Conservation (phyloP, 139 green algal genomes). For the Micractinium conductrix region DNA sequence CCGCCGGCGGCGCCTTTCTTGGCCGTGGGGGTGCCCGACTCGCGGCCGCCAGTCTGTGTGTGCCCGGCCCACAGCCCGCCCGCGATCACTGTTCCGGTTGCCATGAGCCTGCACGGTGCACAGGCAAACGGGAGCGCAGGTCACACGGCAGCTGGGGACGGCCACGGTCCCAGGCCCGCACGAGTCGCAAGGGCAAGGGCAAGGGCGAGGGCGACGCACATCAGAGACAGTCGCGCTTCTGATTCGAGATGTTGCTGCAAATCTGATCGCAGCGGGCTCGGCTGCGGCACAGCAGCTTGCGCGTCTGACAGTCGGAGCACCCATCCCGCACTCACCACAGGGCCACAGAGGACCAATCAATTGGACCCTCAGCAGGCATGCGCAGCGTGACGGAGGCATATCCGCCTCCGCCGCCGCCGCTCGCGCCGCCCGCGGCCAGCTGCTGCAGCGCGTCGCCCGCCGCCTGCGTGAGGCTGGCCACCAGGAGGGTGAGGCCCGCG, state of each 20-base stretch:
- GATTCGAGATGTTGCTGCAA: too few relatives aligned
- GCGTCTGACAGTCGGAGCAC: too few relatives aligned
- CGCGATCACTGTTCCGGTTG: conserved; percentile 62
- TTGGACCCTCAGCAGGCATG: conserved; percentile 18
- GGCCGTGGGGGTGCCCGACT: neutral
- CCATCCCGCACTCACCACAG: too few relatives aligned
- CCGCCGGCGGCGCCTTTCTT: conserved; percentile 3
- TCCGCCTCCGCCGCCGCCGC: neutral
- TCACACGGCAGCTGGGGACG: too few relatives aligned
- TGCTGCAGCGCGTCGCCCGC: conserved; percentile 37
- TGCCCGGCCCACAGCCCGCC: conserved; percentile 65
- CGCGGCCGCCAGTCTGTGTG: neutral
- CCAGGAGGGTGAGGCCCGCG: conserved; percentile 10
- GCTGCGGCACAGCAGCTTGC: too few relatives aligned
- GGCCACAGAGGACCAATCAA: conserved; percentile 59
- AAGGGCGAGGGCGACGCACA: too few relatives aligned
- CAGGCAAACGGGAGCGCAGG: too few relatives aligned
- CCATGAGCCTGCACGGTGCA: too few relatives aligned
- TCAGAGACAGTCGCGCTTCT: too few relatives aligned
- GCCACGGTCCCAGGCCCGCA: too few relatives aligned
- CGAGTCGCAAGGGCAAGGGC: too few relatives aligned
- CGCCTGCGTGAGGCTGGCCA: conserved; percentile 52
- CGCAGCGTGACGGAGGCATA: conserved; percentile 23
- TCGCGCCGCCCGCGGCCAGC: neutral
- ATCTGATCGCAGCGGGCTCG: too few relatives aligned